phyloP scores from a whole-genome alignment of 768 basidiomycete genomes.

The Pleurotus pulmonarius region DNA sequence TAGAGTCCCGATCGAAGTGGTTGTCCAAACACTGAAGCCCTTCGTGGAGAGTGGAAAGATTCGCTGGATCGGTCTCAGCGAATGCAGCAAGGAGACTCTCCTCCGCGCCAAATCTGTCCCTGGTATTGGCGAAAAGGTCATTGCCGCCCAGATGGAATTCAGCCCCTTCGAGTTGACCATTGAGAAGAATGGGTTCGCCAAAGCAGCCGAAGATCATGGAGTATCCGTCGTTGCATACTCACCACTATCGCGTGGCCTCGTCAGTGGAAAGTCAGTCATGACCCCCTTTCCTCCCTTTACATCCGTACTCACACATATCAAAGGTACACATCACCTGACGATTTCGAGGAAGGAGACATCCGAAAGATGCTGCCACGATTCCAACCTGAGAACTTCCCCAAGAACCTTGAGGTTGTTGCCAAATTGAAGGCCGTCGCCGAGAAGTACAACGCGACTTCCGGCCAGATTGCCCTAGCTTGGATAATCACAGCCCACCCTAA shows the following conservation, averaged over 20 bases:
- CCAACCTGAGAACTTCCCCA: conserved; percentile 40
- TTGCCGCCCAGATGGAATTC: conserved; percentile 29
- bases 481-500: conserved; percentile 16
- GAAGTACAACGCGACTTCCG: conserved; percentile 26
- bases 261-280: conserved; percentile 25
- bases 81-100: conserved; percentile 24
- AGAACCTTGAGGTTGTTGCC: conserved; percentile 34
- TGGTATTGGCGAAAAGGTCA: conserved; percentile 20
- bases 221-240: conserved; percentile 28
- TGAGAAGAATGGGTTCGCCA: conserved; percentile 26
- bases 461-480: conserved; percentile 23
- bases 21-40: conserved; percentile 26
- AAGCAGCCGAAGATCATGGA: conserved; percentile 23
- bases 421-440: conserved; percentile 25
- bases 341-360: conserved; percentile 31
- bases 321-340: conserved; percentile 27
- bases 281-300: conserved; percentile 10
- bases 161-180: conserved; percentile 20
- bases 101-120: conserved; percentile 25
- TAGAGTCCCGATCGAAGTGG: conserved; percentile 25
- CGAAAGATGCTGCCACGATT: conserved; percentile 26
- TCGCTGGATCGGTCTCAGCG: conserved; percentile 31
- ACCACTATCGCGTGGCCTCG: conserved; percentile 31
- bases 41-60: conserved; percentile 28
- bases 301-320: neutral